Base-by-base conservation (phyloP, 441 rosid genomes). In the Gossypium armourianum region DNA sequence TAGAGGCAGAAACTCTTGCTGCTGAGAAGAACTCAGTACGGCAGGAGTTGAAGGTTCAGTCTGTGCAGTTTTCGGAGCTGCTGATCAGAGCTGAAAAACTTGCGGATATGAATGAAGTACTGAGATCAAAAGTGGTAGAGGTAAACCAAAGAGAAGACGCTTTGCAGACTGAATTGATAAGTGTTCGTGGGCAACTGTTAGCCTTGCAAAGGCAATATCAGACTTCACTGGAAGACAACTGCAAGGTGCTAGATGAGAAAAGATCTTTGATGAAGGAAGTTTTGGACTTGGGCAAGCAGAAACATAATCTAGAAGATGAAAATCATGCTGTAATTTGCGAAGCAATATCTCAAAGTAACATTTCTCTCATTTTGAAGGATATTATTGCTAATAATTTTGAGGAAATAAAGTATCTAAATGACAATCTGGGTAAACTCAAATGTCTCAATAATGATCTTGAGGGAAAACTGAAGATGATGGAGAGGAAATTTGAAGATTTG, bases 271-370 rank as follows among this genome's bases (percentile, higher is more conserved):
- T 47, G 77, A 77, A 80, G 54, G 75, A 78, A 43, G 72, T 85
- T 64, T 62, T 79, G 47, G 80, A 73, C 68, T 78, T 88, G 75
- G 76, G 71, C 78, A 84, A 80, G 68, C 89, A 79, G 78, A 90
- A 80, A 75, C 50, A 55, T 69, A 66, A 58, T 29, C 80, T 88
- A 59, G 90, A 89, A 86, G 90, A 86, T 66, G 91, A 93, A 62
- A 86, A 74, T 57, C 70, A 56, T 76, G 68, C 76, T 9, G 69
- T 84, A 65, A 76, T 87, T 54, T 74, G 75, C 6, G 93, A 90
- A 77, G 79, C 75, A 9, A 43, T 87, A 47, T 86, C 82, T 69
- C 89, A 83, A 76, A 80, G 82, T 77, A 83, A 60, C 76, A 83
- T 82, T 73, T 85, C 89, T 77, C 55, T 82, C 23, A 74, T 90